Percentiles rank a stretch among this genome's conserved stretches.
Evolutionary conservation across 2,329 filamentous ascomycete genomes (phyloP).

Genomic region (Cladophialophora yegresii): DNA sequence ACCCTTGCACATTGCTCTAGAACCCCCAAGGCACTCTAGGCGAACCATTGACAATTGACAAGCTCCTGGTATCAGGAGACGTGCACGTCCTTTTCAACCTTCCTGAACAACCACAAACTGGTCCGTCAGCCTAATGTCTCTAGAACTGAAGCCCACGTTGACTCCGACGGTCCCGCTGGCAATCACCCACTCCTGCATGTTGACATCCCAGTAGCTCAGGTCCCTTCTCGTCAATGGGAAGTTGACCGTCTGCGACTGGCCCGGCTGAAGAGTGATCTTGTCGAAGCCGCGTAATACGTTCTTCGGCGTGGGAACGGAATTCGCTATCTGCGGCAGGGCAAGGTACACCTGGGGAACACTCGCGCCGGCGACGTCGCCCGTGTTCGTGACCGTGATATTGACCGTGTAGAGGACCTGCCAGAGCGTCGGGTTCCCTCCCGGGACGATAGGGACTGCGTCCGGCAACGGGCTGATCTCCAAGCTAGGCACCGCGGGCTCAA

Average conservation of each 20-base stretch:
- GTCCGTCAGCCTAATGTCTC: conserved; percentile 23
- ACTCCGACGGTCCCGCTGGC: conserved; percentile 22
- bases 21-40: not conserved
- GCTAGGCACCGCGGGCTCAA: conserved; percentile 58
- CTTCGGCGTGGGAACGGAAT: conserved; percentile 56
- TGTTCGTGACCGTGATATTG: conserved; percentile 70
- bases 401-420: conserved; percentile 61
- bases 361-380: conserved; percentile 64
- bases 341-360: conserved; percentile 68
- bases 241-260: conserved; percentile 51
- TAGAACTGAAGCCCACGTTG: conserved; percentile 31
- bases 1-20: not conserved
- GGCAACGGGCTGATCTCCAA: conserved; percentile 51
- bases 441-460: conserved; percentile 56
- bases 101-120: not conserved
- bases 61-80: not conserved
- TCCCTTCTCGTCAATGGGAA: conserved; percentile 62
- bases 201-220: conserved; percentile 65
- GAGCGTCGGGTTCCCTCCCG: conserved; percentile 59
- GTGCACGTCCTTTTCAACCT: not conserved
- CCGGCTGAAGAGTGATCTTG: conserved; percentile 57
- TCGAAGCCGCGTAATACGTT: conserved; percentile 64
- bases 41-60: not conserved
- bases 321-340: conserved; percentile 43
- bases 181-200: conserved; percentile 59